Evolutionary conservation across 768 basidiomycete genomes (phyloP), one percentile per base, ranked within the genome.

Genomic region (Tylopilus balloui): DNA sequence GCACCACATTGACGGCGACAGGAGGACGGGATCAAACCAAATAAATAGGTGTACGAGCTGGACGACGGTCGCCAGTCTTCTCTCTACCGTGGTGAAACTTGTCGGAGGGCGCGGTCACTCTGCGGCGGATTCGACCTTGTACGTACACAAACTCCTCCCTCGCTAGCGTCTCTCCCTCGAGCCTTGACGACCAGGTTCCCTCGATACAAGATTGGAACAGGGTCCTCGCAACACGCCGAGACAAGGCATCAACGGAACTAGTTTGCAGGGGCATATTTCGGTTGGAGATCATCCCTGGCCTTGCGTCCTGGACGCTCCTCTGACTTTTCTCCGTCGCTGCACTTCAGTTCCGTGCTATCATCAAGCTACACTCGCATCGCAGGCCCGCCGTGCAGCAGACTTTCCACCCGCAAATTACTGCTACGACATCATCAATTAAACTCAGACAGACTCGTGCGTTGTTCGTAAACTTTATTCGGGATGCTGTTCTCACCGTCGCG

Each of bases 251-350:
- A 9, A 17, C 32, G n/a, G 31, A 32, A 14, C 31, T 14, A 13
- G 31, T 15, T 25, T 25, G 4, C 24, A 4, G 24, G 24, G 24
- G 24, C 24, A n/a, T n/a, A n/a, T 25, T 8, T 8, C 4, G 24
- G 24, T 25, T 8, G 4, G 24, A 4, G 8, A 25, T 25, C 24
- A 27, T 17, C n/a, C 28, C 27, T 12, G 32, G 31, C 31, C 50
- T 25, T 24, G 43, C 56, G 15, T 62, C 36, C 41, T 60, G 41
- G 36, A 45, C 35, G 32, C 25, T 58, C 29, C 52, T 39, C 38
- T 48, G 31, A 48, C 42, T 54, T 54, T 60, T 61, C 61, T 60
- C 60, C 61, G 60, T 57, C 42, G 7, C 23, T 20, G 19, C 20
- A 25, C 32, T 59, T 52, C 47, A 61, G 39, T 54, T 61, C 61